Percentiles rank a stretch among this genome's conserved stretches.
Evolutionary conservation across 805 yeast species (phyloP).

Genomic region (Ogataea ramenticola): DNA sequence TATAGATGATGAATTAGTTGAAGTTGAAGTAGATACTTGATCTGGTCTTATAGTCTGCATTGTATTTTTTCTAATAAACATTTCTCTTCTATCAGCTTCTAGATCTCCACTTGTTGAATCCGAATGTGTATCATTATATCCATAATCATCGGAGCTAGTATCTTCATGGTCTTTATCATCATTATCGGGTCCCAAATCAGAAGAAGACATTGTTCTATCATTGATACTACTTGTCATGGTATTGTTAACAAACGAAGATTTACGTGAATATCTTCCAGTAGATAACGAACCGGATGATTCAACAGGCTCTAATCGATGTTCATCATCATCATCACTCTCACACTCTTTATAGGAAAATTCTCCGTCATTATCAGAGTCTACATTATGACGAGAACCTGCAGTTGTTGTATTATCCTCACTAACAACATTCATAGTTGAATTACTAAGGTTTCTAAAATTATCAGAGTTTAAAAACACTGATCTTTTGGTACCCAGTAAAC

Average conservation of each 20-base stretch:
- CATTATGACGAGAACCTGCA: slow-evolving; percentile 1
- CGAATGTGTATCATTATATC: not conserved
- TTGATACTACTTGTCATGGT: not conserved
- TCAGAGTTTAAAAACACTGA: not conserved
- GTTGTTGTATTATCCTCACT: not conserved
- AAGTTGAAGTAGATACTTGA: not conserved
- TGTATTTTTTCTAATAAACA: not conserved
- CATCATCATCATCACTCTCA: slow-evolving; percentile 5
- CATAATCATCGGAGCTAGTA: not conserved
- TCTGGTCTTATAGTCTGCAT: not conserved
- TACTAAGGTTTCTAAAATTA: not conserved
- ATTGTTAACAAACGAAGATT: not conserved
- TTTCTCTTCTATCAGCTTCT: slow-evolving; percentile 2
- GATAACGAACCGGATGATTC: slow-evolving; percentile 19
- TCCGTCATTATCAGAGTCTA: not conserved
- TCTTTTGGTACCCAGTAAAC: not conserved
- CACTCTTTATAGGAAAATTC: not conserved
- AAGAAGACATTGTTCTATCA: not conserved
- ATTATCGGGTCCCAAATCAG: not conserved
- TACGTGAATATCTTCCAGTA: slow-evolving; percentile 9
- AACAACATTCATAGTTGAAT: slow-evolving; percentile 1
- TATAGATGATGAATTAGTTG: not conserved
- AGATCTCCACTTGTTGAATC: not conserved
- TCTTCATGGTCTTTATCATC: not conserved
- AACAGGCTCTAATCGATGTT: not conserved